Evolutionary conservation across 1,284 basidiomycete species (phyloP), one percentile per base, ranked within the genome.

Genomic region (Leccinum angustisporum): DNA sequence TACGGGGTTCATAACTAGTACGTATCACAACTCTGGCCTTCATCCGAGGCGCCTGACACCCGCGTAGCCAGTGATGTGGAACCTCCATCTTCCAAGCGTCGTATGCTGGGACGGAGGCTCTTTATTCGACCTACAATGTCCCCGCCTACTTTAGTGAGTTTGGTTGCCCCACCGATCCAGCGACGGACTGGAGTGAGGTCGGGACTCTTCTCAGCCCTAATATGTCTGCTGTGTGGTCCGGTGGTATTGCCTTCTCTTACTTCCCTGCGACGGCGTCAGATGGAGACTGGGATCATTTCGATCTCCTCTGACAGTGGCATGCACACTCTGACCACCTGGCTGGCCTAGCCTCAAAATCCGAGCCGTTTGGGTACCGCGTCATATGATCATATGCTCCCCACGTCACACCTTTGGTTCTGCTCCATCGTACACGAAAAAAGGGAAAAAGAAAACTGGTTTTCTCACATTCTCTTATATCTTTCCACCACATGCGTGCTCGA

Each of bases 91-190:
- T 87, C 72, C 67, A 81, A 60, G 75, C 68, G 14, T 82, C 85
- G 36, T 92, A 91, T 72, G 77, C 81, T 51, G 73, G 67, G 51
- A 82, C 81, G 61, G 84, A 85, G 38, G 75, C 71, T 33, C 80
- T 83, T 40, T 91, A 84, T 74, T 82, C 79, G 68, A 81, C 84
- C 64, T 88, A 90, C 73, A 92, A 92, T 59, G 84, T 95, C 27
- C 85, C 87, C 1, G 91, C 92, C 5, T 96, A 96, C 81, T 93
- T 96, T 78, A 92, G 92, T 72, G 94, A 97, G 81, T 97, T 85
- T 66, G 94, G 94, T 61, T 94, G 91, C 70, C 86, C 89, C 70
- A 83, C 78, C 11, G 76, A 73, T 33, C 78, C 80, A 21, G 86
- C 88, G 51, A 87, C 93, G 68, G 77, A 87, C 30, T 97, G 92